Percentiles rank a stretch among this genome's conserved stretches.
These are phyloP conservation scores for Plasmodium reichenowi DNA, from an alignment of 169 alveolate species.

Conservation along the genomic window DNA sequence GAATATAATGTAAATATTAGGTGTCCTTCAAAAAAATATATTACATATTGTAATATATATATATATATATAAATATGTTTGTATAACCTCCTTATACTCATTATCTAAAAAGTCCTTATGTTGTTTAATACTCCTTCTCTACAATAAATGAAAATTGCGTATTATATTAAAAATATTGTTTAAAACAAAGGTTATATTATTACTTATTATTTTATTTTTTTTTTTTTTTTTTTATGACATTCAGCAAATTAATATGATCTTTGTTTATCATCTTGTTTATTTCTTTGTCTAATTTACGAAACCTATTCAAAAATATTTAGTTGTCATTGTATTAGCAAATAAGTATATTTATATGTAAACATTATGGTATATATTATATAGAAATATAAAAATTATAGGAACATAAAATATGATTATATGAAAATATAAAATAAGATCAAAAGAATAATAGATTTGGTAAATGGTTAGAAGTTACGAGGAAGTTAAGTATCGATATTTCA, in stretches of 20 bases:
- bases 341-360: background rate
- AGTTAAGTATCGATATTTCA: conserved; percentile 34
- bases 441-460: background rate
- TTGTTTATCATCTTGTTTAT: conserved; percentile 38
- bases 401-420: too few species aligned
- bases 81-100: conserved; percentile 57
- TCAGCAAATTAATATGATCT: conserved; percentile 33
- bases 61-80: background rate
- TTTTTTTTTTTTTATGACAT: conserved; percentile 19
- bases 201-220: background rate
- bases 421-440: too few species aligned
- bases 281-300: conserved; percentile 60
- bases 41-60: background rate
- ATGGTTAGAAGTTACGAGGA: conserved; percentile 28
- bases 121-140: conserved; percentile 69
- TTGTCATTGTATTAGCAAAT: background rate
- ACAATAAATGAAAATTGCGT: background rate
- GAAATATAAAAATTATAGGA: background rate
- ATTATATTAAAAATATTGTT: background rate
- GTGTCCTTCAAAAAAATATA: background rate
- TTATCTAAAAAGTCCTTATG: conserved; percentile 66
- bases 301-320: conserved; percentile 11
- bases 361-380: background rate
- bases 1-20: background rate
- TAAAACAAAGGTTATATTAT: background rate